Conservation (phyloP, 2,329 filamentous ascomycete species). For the Arthroderma sp. region DNA sequence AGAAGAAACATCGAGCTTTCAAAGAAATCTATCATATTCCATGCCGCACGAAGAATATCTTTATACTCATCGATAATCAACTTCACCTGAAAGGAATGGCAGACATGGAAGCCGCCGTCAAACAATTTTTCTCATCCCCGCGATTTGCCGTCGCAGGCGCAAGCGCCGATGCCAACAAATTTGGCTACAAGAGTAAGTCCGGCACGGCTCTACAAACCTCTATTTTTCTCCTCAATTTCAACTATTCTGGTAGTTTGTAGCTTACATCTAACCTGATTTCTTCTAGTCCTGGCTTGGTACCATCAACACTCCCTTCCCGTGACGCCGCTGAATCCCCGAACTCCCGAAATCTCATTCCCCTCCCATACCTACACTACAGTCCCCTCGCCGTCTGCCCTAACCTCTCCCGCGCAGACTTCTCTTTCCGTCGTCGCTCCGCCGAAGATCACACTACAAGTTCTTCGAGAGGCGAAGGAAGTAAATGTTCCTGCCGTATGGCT, state of each 20-base stretch:
- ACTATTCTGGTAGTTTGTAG: neutral
- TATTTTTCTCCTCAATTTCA: neutral
- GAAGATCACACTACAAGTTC: slow-evolving; percentile 55
- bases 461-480: slow-evolving; percentile 63
- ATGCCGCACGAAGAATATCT: too few species aligned
- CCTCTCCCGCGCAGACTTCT: slow-evolving; percentile 55
- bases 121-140: slow-evolving; percentile 65
- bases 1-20: too few species aligned
- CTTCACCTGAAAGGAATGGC: neutral
- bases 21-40: too few species aligned
- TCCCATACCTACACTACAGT: slow-evolving; percentile 49
- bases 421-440: slow-evolving; percentile 84
- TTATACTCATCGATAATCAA: too few species aligned
- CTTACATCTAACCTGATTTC: neutral
- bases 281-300: slow-evolving; percentile 79
- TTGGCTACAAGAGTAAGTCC: slow-evolving; percentile 66
- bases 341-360: slow-evolving; percentile 50
- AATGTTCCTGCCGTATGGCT: slow-evolving; percentile 70
- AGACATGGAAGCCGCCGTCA: slow-evolving; percentile 55
- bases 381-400: slow-evolving; percentile 51
- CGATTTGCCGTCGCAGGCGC: slow-evolving; percentile 83
- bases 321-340: slow-evolving; percentile 69
- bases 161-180: slow-evolving; percentile 71
- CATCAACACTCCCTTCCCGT: slow-evolving; percentile 59
- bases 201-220: neutral